Evolutionary conservation across 106 monocot species (phyloP), one percentile per base, ranked within the genome.

Genomic region (Hemerocallis citrina): DNA sequence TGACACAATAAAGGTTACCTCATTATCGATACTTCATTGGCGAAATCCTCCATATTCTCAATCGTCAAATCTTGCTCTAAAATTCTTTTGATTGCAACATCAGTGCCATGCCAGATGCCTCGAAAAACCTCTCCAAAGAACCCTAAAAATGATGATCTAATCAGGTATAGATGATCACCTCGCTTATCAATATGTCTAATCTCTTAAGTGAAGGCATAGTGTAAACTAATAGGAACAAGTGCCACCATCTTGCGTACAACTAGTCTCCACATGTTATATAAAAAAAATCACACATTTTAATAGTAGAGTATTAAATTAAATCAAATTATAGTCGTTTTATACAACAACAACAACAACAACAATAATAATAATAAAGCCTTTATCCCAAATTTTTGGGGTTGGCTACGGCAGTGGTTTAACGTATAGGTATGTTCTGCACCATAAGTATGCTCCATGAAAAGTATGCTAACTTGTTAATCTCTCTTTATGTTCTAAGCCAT

Each of bases 61-160:
- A 79, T 37, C 10, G 93, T 93, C 71, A 93, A 67, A 68, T 93
- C 93, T 75, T 93, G 93, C 64, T 93, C 93, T 31, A 89, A 60
- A 47, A 93, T 85, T 32, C 85, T 75, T 77, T 93, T 93, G 62
- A 93, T 89, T 55, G 93, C 93, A 51, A 89, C 88, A 75, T 93
- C 93, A 55, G 93, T 93, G 30, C 93, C 93, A 67, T 89, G 88
- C 93, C 93, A 93, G 57, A 77, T 85, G 23, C 93, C 93, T n/a
- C 85, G 78, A 45, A 93, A 93, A 55, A 93, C 93, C 75, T 93
- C 93, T 63, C 93, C 93, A 79, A 88, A 93, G 62, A 89, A 93
- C 23, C 93, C 93, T 93, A 46, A 46, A 70, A 22, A 24, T 11
- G 48, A 23, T n/a, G n/a, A 19, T 46, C 1, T 46, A n/a, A n/a